Conservation (phyloP, 306 rosid genomes). For the Datisca glomerata region DNA sequence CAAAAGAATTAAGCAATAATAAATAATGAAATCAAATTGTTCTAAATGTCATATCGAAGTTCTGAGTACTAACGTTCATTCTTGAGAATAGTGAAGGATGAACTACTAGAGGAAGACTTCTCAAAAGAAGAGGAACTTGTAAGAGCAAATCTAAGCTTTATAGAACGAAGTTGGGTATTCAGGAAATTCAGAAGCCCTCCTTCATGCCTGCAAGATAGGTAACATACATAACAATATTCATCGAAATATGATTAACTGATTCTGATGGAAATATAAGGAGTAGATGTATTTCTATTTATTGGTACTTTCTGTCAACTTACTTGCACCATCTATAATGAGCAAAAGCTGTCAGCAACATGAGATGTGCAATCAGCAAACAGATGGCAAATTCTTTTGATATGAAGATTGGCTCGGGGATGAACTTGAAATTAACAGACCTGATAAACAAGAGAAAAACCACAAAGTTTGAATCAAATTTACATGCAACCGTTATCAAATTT, state of each 20-base stretch:
- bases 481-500: too few species aligned
- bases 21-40: conserved; percentile 2
- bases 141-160: conserved; percentile 33
- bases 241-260: too few species aligned
- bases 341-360: conserved; percentile 42
- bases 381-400: conserved; percentile 71
- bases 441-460: conserved; percentile 21
- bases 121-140: conserved; percentile 29
- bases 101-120: conserved; percentile 20
- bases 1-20: neutral
- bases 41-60: neutral
- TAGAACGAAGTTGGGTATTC: conserved; percentile 41
- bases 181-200: conserved; percentile 74
- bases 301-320: conserved; percentile 39
- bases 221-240: conserved; percentile 1
- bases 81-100: conserved; percentile 48
- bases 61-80: conserved; percentile 44
- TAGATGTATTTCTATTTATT: neutral
- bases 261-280: neutral
- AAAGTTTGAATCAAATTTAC: conserved; percentile 9
- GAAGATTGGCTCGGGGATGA: conserved; percentile 74
- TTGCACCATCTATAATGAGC: conserved; percentile 90
- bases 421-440: conserved; percentile 97
- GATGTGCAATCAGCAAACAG: conserved; percentile 65
- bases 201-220: conserved; percentile 55